These are phyloP conservation scores for Cercospora janseana DNA, from an alignment of 2,329 filamentous ascomycete genomes.

Conservation along the genomic window DNA sequence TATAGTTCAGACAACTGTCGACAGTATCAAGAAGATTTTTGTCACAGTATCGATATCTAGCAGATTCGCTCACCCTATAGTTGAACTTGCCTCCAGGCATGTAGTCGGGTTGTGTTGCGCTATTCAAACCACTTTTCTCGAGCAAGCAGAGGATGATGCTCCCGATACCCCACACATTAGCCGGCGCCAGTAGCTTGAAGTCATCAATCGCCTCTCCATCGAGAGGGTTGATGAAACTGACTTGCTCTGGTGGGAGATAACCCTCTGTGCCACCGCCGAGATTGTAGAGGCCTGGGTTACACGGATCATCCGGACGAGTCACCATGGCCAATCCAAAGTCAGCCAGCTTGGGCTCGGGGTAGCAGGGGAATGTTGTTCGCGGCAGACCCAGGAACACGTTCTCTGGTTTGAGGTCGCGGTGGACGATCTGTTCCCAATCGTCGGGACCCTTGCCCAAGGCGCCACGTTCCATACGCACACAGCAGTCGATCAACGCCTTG, in stretches of 20 bases:
- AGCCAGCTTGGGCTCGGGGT: slow-evolving; percentile 19
- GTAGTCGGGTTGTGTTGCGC: slow-evolving; percentile 5
- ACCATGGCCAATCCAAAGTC: slow-evolving; percentile 24
- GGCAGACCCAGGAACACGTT: slow-evolving; percentile 27
- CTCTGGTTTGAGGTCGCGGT: slow-evolving; percentile 26
- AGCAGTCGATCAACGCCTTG: slow-evolving; percentile 15
- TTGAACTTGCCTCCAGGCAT: background rate
- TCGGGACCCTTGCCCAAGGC: background rate
- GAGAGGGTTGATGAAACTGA: slow-evolving; percentile 4
- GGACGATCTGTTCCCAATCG: slow-evolving; percentile 19
- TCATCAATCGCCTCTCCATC: slow-evolving; percentile 17
- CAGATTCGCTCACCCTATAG: background rate
- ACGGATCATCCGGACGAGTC: slow-evolving; percentile 15
- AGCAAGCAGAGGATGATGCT: slow-evolving; percentile 14
- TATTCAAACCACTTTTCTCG: background rate
- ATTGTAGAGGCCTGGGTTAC: slow-evolving; percentile 18
- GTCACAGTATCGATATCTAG: background rate
- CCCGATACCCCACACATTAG: slow-evolving; percentile 24
- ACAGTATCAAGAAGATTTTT: slow-evolving; percentile 10
- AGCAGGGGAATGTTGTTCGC: background rate
- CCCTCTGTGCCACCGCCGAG: slow-evolving; percentile 14
- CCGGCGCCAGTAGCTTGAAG: slow-evolving; percentile 18
- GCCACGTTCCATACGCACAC: slow-evolving; percentile 14
- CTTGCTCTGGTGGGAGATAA: slow-evolving; percentile 19
- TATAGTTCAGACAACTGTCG: slow-evolving; percentile 10